Evolutionary conservation across 2,329 filamentous ascomycete genomes (phyloP).

Genomic region (Diplocarpon mali): DNA sequence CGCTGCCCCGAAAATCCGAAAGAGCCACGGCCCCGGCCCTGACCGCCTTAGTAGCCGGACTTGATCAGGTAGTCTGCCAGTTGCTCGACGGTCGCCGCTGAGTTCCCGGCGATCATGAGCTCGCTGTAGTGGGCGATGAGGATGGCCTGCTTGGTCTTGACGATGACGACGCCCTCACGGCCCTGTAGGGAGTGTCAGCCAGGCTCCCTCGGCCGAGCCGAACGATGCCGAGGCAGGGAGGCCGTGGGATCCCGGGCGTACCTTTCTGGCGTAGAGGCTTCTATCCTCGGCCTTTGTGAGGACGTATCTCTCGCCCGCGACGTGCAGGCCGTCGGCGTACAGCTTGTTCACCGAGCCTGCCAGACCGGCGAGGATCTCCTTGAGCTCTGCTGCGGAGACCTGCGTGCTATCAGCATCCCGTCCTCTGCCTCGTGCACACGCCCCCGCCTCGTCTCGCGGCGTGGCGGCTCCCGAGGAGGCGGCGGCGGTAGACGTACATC

Average conservation of each 20-base stretch:
- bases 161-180: slow-evolving; percentile 68
- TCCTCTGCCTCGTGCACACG: background rate
- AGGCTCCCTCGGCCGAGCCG: background rate
- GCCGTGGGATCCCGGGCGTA: slow-evolving; percentile 29
- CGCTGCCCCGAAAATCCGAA: background rate
- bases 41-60: slow-evolving; percentile 47
- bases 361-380: slow-evolving; percentile 44
- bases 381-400: slow-evolving; percentile 49
- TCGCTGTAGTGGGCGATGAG: slow-evolving; percentile 82
- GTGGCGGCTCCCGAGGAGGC: background rate
- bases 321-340: slow-evolving; percentile 60
- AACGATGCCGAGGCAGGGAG: background rate
- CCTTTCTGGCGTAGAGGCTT: slow-evolving; percentile 78
- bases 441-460: background rate
- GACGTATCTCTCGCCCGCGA: slow-evolving; percentile 70
- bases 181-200: slow-evolving; percentile 38
- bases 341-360: slow-evolving; percentile 44
- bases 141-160: slow-evolving; percentile 82
- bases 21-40: no score
- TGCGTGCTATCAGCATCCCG: slow-evolving; percentile 28
- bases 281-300: slow-evolving; percentile 64
- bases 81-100: slow-evolving; percentile 67
- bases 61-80: slow-evolving; percentile 81
- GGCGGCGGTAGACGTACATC: slow-evolving; percentile 19
- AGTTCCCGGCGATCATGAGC: slow-evolving; percentile 58